Evolutionary conservation across 345 rosid species (phyloP).

Genomic region (Bruguiera gymnorhiza): DNA sequence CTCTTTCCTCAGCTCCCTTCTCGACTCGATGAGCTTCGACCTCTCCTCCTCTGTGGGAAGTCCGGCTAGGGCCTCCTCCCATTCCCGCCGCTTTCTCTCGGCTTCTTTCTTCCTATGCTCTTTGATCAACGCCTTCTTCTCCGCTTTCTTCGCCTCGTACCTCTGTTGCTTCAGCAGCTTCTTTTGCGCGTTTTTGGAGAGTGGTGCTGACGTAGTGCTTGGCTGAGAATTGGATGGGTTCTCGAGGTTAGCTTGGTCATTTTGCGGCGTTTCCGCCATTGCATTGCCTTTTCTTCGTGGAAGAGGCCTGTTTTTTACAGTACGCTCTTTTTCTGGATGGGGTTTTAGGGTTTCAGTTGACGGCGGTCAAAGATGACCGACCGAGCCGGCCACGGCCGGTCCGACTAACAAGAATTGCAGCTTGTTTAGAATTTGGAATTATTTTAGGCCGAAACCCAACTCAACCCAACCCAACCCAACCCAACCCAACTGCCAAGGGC

Average conservation of each 20-base stretch:
- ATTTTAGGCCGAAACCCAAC: too few species aligned
- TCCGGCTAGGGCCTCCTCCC: conserved; percentile 53
- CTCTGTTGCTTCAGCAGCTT: conserved; percentile 72
- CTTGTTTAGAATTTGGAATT: too few species aligned
- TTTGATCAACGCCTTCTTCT: conserved; percentile 78
- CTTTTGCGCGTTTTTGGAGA: conserved; percentile 83
- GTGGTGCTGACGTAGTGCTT: background rate
- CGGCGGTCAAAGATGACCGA: too few species aligned
- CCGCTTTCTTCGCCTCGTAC: conserved; percentile 79
- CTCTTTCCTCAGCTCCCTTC: conserved; percentile 61
- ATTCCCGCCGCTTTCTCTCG: conserved; percentile 60
- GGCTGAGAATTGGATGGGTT: conserved; percentile 18
- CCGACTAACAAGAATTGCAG: too few species aligned
- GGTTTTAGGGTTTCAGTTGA: too few species aligned
- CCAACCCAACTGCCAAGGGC: too few species aligned
- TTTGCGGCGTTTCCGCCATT: conserved; percentile 25
- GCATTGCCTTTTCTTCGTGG: background rate
- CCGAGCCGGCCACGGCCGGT: too few species aligned
- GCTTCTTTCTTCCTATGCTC: conserved; percentile 66
- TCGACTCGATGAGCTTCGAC: conserved; percentile 57
- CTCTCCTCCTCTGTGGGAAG: conserved; percentile 60
- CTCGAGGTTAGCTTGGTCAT: conserved; percentile 17
- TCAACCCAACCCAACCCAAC: too few species aligned
- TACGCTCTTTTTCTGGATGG: too few species aligned
- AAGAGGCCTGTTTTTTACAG: too few species aligned